These are phyloP conservation scores for Nicotiana rustica DNA, from an alignment of 305 asterid genomes.

Conservation along the genomic window DNA sequence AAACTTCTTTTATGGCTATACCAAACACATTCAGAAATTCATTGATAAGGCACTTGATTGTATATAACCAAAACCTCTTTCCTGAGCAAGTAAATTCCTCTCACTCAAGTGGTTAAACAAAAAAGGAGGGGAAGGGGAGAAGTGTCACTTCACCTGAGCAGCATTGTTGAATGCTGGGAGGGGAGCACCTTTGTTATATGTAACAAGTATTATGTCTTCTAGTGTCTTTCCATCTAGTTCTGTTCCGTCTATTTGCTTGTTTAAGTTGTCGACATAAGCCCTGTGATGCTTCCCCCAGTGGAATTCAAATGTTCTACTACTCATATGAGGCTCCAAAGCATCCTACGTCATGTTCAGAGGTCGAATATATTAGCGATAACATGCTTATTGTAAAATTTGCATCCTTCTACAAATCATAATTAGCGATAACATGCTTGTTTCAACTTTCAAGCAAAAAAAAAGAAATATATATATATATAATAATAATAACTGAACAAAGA, in stretches of 20 bases:
- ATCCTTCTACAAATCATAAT: background rate
- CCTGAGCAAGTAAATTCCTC: background rate
- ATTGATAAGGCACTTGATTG: background rate
- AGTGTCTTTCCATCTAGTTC: slow-evolving; percentile 72
- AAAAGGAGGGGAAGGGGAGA: background rate
- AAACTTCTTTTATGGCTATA: background rate
- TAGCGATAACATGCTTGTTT: background rate
- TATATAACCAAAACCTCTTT: background rate
- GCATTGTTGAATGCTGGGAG: slow-evolving; percentile 95
- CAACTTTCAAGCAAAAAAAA: no score
- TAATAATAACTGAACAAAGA: background rate
- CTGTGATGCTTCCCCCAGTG: slow-evolving; percentile 99
- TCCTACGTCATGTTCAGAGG: slow-evolving; percentile 48
- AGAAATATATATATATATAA: no score
- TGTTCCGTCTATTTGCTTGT: slow-evolving; percentile 87
- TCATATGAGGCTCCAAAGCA: slow-evolving; percentile 95
- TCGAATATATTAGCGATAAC: background rate
- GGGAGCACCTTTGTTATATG: slow-evolving; percentile 84
- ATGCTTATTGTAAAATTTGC: background rate
- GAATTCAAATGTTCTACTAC: slow-evolving; percentile 79
- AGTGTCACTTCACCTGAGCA: slow-evolving; percentile 69
- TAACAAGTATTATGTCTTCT: slow-evolving; percentile 64
- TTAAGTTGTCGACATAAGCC: slow-evolving; percentile 88
- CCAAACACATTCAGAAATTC: background rate
- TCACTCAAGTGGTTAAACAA: background rate